These are phyloP conservation scores for Kwoniella dendrophila DNA, from an alignment of 768 basidiomycete species.

Conservation along the genomic window DNA sequence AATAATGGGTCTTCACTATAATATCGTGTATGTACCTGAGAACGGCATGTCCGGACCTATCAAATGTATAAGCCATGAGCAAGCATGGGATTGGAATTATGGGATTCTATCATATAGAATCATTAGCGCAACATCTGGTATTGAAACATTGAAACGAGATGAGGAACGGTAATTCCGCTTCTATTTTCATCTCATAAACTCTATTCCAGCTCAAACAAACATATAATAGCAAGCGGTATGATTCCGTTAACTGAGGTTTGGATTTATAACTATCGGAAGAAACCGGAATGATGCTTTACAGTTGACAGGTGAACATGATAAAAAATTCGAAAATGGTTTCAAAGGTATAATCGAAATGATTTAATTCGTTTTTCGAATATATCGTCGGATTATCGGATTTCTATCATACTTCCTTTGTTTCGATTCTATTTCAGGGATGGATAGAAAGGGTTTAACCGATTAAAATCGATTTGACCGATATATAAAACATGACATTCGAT, in stretches of 20 bases:
- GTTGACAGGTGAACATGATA: too few relatives aligned
- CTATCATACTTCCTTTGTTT: too few relatives aligned
- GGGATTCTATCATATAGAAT: too few relatives aligned
- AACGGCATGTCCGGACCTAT: too few relatives aligned
- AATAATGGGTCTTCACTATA: neutral
- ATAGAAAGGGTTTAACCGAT: neutral
- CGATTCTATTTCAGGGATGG: too few relatives aligned
- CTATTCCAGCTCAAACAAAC: neutral
- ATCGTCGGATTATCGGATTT: slow-evolving; percentile 21
- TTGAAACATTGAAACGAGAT: neutral
- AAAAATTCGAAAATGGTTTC: slow-evolving; percentile 5
- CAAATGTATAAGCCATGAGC: too few relatives aligned
- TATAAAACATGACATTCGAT: neutral
- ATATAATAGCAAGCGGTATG: too few relatives aligned
- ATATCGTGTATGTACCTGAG: too few relatives aligned
- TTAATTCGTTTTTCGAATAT: slow-evolving; percentile 13
- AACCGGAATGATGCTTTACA: neutral
- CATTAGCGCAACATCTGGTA: neutral
- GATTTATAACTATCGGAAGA: neutral
- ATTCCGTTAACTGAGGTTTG: neutral
- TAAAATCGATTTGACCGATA: slow-evolving; percentile 2
- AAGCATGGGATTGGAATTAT: too few relatives aligned
- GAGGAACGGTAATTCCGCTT: slow-evolving; percentile 7
- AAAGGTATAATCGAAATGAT: slow-evolving; percentile 8
- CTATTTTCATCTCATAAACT: neutral